These are phyloP conservation scores for Fusarium irregulare DNA, from an alignment of 2,329 filamentous ascomycete genomes.

Conservation along the genomic window DNA sequence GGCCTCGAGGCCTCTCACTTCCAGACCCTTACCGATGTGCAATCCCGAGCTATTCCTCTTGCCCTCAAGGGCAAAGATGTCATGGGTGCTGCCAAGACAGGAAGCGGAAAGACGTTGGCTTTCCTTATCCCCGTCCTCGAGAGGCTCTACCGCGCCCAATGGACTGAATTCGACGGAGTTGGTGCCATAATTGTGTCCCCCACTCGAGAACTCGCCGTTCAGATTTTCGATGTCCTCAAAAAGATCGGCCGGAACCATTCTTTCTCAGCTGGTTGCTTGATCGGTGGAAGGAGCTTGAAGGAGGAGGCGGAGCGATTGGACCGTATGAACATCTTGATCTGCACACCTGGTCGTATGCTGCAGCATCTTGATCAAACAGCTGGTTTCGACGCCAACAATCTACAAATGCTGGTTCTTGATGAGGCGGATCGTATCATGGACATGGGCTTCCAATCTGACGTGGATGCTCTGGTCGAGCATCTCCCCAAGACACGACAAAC, in stretches of 20 bases:
- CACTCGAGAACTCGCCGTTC: conserved; percentile 92
- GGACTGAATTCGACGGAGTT: conserved; percentile 90
- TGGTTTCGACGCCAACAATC: conserved; percentile 86
- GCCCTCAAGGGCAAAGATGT: conserved; percentile 89
- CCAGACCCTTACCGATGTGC: conserved; percentile 90
- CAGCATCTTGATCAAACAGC: conserved; percentile 97
- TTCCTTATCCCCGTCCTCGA: conserved; percentile 94
- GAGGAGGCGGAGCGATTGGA: conserved; percentile 86
- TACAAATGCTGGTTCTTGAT: conserved; percentile 93
- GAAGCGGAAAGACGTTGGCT: conserved; percentile 93
- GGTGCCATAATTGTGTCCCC: conserved; percentile 94
- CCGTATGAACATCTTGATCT: conserved; percentile 97
- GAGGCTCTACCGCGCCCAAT: conserved; percentile 88
- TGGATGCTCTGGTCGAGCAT: conserved; percentile 94
- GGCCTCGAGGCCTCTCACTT: conserved; percentile 91
- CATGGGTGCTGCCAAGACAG: conserved; percentile 93
- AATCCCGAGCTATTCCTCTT: conserved; percentile 87
- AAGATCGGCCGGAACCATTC: conserved; percentile 90
- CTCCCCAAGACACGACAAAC: conserved; percentile 88
- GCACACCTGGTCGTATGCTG: conserved; percentile 92
- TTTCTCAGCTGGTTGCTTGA: conserved; percentile 93
- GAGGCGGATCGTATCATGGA: conserved; percentile 98
- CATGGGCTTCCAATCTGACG: conserved; percentile 91
- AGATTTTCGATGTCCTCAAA: conserved; percentile 94
- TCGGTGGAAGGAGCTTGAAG: conserved; percentile 89